A percentile compares a stretch with the other conserved stretches of the same genome.
Conservation (phyloP, 495 filamentous ascomycete genomes). For the Usnea hakonensis region DNA sequence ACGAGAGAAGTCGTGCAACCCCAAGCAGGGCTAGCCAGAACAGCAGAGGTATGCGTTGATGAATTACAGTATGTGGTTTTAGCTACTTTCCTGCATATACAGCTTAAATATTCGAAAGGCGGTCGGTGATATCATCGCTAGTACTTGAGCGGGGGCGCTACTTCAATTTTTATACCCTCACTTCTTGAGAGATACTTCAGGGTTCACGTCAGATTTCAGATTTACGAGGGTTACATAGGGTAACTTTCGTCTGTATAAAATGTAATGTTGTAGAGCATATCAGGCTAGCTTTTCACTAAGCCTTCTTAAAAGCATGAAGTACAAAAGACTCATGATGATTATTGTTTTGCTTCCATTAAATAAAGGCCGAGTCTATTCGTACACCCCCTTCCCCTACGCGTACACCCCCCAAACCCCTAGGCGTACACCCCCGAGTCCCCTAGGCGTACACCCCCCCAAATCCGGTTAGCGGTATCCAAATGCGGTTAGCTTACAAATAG, state of each 20-base stretch:
- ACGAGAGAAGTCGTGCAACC: conserved; percentile 52
- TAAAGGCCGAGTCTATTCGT: no score
- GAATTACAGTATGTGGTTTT: neutral
- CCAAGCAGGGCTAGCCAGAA: conserved; percentile 47
- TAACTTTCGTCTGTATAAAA: neutral
- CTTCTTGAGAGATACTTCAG: neutral
- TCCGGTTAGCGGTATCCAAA: no score
- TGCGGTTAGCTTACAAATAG: no score
- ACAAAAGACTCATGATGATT: neutral
- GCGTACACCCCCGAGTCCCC: no score
- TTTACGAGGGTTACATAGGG: neutral
- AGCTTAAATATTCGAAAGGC: neutral
- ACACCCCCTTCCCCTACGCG: no score
- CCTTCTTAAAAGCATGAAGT: neutral
- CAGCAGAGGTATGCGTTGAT: conserved; percentile 28
- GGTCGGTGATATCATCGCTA: neutral
- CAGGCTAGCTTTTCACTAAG: neutral
- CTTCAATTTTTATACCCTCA: neutral
- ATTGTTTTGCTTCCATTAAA: no score
- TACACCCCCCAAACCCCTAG: no score
- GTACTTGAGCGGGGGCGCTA: conserved; percentile 5
- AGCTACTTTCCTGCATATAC: neutral
- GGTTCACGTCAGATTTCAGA: neutral
- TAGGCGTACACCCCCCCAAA: no score
- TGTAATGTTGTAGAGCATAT: neutral